These are phyloP conservation scores for Waltergamsia citrina DNA, from an alignment of 2,329 filamentous ascomycete genomes.

Conservation along the genomic window DNA sequence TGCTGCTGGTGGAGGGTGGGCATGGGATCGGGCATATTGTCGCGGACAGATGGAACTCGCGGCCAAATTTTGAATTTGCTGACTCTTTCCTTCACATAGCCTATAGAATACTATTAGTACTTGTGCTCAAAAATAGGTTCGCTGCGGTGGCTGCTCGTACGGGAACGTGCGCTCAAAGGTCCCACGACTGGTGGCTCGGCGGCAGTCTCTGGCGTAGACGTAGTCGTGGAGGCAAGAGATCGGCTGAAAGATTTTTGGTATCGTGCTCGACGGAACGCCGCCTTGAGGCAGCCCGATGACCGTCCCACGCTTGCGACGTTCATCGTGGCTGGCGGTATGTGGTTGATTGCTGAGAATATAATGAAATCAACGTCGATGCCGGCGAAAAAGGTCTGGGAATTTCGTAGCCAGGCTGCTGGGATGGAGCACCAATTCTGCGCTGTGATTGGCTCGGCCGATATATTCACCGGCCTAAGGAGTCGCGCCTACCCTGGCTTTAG, in stretches of 20 bases:
- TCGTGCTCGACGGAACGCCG: slow-evolving; percentile 48
- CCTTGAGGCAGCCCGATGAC: slow-evolving; percentile 64
- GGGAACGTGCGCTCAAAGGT: slow-evolving; percentile 20
- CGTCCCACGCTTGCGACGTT: slow-evolving; percentile 55
- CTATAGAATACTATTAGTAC: slow-evolving; percentile 9
- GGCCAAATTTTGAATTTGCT: slow-evolving; percentile 42
- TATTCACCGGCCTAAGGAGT: slow-evolving; percentile 1
- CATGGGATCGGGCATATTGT: slow-evolving; percentile 57
- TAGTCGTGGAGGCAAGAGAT: slow-evolving; percentile 34
- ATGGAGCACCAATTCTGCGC: not conserved
- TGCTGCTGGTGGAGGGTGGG: slow-evolving; percentile 57
- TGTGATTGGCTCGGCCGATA: slow-evolving; percentile 3
- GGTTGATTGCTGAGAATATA: not conserved
- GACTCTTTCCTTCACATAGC: slow-evolving; percentile 22
- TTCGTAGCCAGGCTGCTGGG: not conserved
- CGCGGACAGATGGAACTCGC: slow-evolving; percentile 43
- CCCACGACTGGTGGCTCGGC: slow-evolving; percentile 8
- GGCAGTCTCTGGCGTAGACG: slow-evolving; percentile 11
- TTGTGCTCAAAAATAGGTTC: not conserved
- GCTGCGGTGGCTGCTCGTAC: slow-evolving; percentile 15
- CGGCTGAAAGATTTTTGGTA: slow-evolving; percentile 34
- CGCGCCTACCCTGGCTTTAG: too few relatives aligned
- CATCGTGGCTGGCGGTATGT: slow-evolving; percentile 23
- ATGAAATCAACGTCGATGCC: not conserved
- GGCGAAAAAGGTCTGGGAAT: not conserved